phyloP scores from a whole-genome alignment of 352 stramenopile species.

The Phytophthora pisi region DNA sequence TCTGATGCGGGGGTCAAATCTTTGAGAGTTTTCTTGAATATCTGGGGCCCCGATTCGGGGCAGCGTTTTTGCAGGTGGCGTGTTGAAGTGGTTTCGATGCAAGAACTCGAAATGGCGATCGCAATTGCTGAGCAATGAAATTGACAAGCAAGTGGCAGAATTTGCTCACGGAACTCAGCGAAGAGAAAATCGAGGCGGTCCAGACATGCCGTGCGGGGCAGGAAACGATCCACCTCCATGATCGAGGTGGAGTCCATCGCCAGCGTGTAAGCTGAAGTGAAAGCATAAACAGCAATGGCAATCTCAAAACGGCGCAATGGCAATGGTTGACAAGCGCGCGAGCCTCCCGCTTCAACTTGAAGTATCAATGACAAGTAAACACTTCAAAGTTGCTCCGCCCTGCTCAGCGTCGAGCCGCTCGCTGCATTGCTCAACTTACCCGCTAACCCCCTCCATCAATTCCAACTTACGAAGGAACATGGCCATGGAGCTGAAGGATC shows the following conservation, averaged over 20 bases:
- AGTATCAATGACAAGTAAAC: conserved; percentile 27
- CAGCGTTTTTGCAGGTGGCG: not conserved
- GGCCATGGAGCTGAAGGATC: conserved; percentile 17
- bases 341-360: conserved; percentile 21
- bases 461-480: not conserved
- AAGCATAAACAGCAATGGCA: not conserved
- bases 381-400: conserved; percentile 9
- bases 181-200: too few species aligned
- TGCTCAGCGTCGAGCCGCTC: not conserved
- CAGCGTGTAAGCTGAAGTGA: not conserved
- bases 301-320: not conserved
- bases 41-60: not conserved
- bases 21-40: not conserved
- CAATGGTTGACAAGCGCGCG: not conserved
- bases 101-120: too few species aligned
- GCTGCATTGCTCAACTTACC: conserved; percentile 13
- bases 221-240: not conserved
- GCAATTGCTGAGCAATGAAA: too few species aligned
- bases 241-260: too few species aligned
- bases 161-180: too few species aligned
- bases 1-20: not conserved
- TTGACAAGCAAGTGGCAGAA: too few species aligned
- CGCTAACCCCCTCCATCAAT: not conserved
- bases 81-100: too few species aligned
- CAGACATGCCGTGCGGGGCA: not conserved